Evolutionary conservation across 2,329 filamentous ascomycete genomes (phyloP).

Genomic region (Zymoseptoria pseudotritici): DNA sequence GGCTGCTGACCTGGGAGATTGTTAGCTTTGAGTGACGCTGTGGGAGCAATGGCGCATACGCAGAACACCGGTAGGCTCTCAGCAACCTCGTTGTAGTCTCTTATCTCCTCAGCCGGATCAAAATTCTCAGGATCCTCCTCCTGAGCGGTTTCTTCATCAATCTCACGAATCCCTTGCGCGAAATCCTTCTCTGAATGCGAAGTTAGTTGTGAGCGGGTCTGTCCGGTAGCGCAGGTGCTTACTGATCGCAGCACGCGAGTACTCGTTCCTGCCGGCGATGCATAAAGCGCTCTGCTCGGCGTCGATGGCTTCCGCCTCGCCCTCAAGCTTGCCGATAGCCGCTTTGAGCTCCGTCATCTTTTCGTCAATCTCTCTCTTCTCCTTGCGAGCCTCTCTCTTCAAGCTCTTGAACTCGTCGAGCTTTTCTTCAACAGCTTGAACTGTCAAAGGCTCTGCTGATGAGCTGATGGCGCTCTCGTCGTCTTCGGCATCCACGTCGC

Average conservation of each 20-base stretch:
- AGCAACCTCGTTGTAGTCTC: conserved; percentile 54
- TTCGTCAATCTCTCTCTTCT: conserved; percentile 21
- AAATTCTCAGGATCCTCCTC: conserved; percentile 50
- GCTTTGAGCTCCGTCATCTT: conserved; percentile 28
- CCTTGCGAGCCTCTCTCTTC: conserved; percentile 33
- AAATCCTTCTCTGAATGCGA: conserved; percentile 42
- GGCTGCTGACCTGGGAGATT: conserved; percentile 35
- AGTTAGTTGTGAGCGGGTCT: neutral
- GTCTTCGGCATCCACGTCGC: conserved; percentile 14
- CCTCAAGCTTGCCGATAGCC: conserved; percentile 25
- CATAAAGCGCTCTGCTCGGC: conserved; percentile 36
- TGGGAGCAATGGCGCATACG: conserved; percentile 30
- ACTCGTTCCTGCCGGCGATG: conserved; percentile 51
- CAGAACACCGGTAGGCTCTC: conserved; percentile 55
- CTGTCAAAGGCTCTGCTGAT: conserved; percentile 33
- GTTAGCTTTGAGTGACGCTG: neutral
- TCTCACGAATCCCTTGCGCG: conserved; percentile 51
- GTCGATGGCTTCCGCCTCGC: conserved; percentile 27
- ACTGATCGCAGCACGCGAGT: conserved; percentile 47
- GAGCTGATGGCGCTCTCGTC: conserved; percentile 4
- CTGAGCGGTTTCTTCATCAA: conserved; percentile 49
- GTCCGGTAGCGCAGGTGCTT: neutral
- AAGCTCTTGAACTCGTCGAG: conserved; percentile 37
- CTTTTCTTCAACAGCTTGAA: conserved; percentile 35
- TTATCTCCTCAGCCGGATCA: conserved; percentile 46